Evolutionary conservation across 139 green algal species (phyloP).

Genomic region (Deuterostichococcus epilithicus): DNA sequence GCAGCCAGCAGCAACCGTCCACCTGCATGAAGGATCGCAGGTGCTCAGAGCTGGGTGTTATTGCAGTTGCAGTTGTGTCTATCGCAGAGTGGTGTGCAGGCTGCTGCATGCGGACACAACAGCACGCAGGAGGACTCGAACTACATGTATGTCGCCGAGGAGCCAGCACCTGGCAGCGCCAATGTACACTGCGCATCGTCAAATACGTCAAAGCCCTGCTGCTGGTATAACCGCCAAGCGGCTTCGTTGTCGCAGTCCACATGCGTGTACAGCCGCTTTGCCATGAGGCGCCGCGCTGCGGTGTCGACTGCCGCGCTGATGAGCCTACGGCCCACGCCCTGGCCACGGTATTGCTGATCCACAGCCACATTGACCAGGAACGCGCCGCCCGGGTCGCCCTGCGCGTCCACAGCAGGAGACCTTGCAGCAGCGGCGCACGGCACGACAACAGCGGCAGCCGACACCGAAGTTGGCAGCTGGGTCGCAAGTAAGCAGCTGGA

Average conservation of each 20-base stretch:
- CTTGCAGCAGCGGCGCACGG: not conserved
- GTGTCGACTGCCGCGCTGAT: not conserved
- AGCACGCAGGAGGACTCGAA: not conserved
- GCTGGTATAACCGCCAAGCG: not conserved
- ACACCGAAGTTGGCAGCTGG: conserved; percentile 8
- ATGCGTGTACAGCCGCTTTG: not conserved
- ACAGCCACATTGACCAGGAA: not conserved
- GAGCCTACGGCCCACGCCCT: not conserved
- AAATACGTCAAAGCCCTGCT: not conserved
- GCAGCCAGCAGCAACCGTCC: too few relatives aligned
- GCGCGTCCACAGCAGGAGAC: not conserved
- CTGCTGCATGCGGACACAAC: not conserved
- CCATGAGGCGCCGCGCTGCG: not conserved
- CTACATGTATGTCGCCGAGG: too few relatives aligned
- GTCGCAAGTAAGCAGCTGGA: too few relatives aligned
- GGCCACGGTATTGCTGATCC: not conserved
- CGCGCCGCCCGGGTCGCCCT: not conserved
- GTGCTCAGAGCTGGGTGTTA: too few relatives aligned
- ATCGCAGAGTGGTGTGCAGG: too few relatives aligned
- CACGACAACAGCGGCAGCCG: not conserved
- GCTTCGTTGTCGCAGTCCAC: not conserved
- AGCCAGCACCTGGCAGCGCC: too few relatives aligned
- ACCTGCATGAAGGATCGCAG: too few relatives aligned
- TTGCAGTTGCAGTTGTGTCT: too few relatives aligned
- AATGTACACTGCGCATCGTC: not conserved